phyloP scores from a whole-genome alignment of 2,329 filamentous ascomycete species.

The Fusarium torulosum region DNA sequence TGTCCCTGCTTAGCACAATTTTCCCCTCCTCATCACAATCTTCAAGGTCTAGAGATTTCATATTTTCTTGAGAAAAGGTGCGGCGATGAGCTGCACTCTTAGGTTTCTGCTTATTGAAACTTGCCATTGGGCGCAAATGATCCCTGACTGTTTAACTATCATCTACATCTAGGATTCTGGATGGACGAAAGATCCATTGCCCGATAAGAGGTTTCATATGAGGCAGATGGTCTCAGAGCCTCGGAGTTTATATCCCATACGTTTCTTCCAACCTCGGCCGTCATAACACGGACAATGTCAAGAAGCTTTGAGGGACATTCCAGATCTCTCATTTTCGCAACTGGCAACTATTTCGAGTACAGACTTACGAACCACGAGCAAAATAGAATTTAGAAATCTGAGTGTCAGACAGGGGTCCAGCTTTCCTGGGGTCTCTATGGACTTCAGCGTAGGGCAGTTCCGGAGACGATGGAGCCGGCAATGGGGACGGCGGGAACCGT shows the following conservation, averaged over 20 bases:
- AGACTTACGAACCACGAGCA: conserved; percentile 14
- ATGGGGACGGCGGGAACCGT: conserved; percentile 25
- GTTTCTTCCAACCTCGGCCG: conserved; percentile 21
- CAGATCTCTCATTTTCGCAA: not conserved
- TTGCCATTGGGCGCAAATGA: conserved; percentile 24
- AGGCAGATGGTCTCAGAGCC: conserved; percentile 33
- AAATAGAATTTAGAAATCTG: conserved; percentile 4
- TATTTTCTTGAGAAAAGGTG: conserved; percentile 17
- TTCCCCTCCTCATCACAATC: conserved; percentile 3
- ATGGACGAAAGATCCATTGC: conserved; percentile 36
- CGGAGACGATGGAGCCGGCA: conserved; percentile 35
- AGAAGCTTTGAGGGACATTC: not conserved
- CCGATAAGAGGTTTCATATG: conserved; percentile 40
- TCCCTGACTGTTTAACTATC: conserved; percentile 21
- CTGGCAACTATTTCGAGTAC: conserved; percentile 10
- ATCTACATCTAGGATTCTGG: conserved; percentile 39
- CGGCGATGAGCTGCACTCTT: conserved; percentile 18
- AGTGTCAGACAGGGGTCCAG: conserved; percentile 44
- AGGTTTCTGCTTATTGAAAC: conserved; percentile 7
- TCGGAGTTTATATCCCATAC: conserved; percentile 19
- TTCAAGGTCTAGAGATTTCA: conserved; percentile 8
- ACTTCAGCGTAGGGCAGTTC: conserved; percentile 31
- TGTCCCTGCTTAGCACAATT: conserved; percentile 16
- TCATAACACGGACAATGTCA: not conserved
- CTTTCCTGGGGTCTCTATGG: conserved; percentile 43